These are phyloP conservation scores for Rhodotorula sp. DNA, from an alignment of 1,284 basidiomycete genomes.

Conservation along the genomic window DNA sequence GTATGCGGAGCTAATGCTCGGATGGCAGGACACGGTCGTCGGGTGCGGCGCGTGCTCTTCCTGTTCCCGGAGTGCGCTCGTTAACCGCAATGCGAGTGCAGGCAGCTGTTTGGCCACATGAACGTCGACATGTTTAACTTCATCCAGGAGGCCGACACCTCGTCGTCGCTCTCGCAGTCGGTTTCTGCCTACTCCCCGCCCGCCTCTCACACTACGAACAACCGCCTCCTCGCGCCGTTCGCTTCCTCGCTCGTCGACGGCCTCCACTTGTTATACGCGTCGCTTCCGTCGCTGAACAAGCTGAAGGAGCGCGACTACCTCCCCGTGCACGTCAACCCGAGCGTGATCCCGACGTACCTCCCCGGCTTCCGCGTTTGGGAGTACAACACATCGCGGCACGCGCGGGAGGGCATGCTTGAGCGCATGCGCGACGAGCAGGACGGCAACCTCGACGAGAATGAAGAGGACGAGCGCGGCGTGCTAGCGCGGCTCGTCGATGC, in stretches of 20 bases:
- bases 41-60: conserved; percentile 53
- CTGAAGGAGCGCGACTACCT: conserved; percentile 68
- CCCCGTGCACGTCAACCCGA: conserved; percentile 74
- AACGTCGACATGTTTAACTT: conserved; percentile 57
- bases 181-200: background rate
- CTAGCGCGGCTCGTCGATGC: background rate
- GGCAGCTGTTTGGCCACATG: conserved; percentile 75
- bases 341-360: conserved; percentile 84
- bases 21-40: conserved; percentile 86
- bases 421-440: conserved; percentile 2
- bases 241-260: conserved; percentile 21
- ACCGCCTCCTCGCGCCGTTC: background rate
- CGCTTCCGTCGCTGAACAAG: conserved; percentile 22
- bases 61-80: background rate
- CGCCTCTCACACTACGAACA: background rate
- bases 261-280: conserved; percentile 24
- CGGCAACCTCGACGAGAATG: background rate
- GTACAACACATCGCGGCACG: conserved; percentile 47
- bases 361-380: conserved; percentile 78
- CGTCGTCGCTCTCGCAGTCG: conserved; percentile 19
- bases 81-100: background rate
- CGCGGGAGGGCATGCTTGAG: background rate
- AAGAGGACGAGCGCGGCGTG: background rate
- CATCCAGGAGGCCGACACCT: conserved; percentile 49
- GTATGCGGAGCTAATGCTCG: conserved; percentile 77